These are phyloP conservation scores for Trichoderma sp. DNA, from an alignment of 2,329 filamentous ascomycete species.

Conservation along the genomic window DNA sequence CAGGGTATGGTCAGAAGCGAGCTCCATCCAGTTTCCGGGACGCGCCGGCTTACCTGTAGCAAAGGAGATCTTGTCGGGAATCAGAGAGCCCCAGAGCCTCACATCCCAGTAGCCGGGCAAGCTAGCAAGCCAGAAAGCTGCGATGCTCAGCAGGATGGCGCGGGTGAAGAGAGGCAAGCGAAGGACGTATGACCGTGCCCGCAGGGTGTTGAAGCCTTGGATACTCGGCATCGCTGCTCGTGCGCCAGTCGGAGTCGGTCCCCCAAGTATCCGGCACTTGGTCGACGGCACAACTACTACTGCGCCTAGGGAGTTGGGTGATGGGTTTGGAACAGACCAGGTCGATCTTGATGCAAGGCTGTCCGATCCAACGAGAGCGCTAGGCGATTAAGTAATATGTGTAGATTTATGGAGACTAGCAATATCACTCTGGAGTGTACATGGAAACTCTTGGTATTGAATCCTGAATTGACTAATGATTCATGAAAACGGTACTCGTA, in stretches of 20 bases:
- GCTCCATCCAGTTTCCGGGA: background rate
- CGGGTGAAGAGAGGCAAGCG: constrained; percentile 89
- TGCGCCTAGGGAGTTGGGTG: constrained; percentile 1
- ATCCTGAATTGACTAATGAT: too few relatives aligned
- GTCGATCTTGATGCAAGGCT: constrained; percentile 4
- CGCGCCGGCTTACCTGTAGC: constrained; percentile 59
- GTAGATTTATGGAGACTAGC: background rate
- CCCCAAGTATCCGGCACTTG: constrained; percentile 24
- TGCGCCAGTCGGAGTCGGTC: constrained; percentile 11
- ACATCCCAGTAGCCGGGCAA: constrained; percentile 73
- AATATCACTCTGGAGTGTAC: too few relatives aligned
- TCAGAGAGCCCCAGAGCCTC: constrained; percentile 74
- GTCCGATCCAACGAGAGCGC: background rate
- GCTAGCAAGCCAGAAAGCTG: constrained; percentile 64
- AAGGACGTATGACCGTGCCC: constrained; percentile 78
- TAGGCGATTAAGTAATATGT: background rate
- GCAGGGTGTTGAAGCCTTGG: constrained; percentile 58
- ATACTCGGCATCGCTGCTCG: constrained; percentile 39
- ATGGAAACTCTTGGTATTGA: too few relatives aligned
- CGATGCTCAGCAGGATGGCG: constrained; percentile 65
- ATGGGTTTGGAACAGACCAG: background rate
- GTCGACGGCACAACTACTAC: constrained; percentile 14
- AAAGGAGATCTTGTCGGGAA: constrained; percentile 74
- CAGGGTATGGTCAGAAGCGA: background rate
- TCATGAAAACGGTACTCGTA: too few relatives aligned